Base-by-base conservation (phyloP, 495 filamentous ascomycete species). In the Penicillium odoratum region DNA sequence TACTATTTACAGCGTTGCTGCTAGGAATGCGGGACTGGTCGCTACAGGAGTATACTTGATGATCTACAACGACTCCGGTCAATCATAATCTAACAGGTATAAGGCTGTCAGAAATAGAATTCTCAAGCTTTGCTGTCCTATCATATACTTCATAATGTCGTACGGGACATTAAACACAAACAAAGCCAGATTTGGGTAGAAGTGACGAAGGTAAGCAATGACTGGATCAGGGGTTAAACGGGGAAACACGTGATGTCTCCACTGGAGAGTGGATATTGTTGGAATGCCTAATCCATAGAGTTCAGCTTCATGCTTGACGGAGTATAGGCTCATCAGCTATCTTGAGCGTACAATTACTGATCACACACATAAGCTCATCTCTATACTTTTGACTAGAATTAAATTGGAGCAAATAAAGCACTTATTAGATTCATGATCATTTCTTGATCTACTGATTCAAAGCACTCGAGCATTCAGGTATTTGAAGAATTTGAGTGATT, bases 201-300 rank as follows among this genome's bases (percentile, higher is more conserved):
- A 36, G 33, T 36, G 13, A 9, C 9, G 33, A 11, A 36, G 31
- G 31, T 31, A 5, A 38, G 5, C 6, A 10, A 36, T 25, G 30
- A 36, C 25, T 45, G 54, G 63, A 63, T 67, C 64, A 67, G 64
- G 64, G 64, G 64, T 64, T 67, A 48, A 56, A 51, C 30, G 55
- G 50, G 38, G 25, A 30, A 18, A 58, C 65, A 67, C 62, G 58
- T 67, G 61, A 64, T 49, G 8, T 21, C 21, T 21, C 21, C 21
- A 21, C 21, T 21, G 21, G 21, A 21, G 21, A 21, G 21, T 21
- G 21, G 21, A 21, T 21, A 21, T 21, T 21, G 21, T 21, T 21
- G 21, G 21, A 21, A 21, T 21, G 21, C 21, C 21, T 21, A 21
- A 21, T 1, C 21, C 21, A 21, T 21, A 21, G 1, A 1, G 1